phyloP scores from a whole-genome alignment of 2,329 filamentous ascomycete genomes.

The Claviceps lovelessii region DNA sequence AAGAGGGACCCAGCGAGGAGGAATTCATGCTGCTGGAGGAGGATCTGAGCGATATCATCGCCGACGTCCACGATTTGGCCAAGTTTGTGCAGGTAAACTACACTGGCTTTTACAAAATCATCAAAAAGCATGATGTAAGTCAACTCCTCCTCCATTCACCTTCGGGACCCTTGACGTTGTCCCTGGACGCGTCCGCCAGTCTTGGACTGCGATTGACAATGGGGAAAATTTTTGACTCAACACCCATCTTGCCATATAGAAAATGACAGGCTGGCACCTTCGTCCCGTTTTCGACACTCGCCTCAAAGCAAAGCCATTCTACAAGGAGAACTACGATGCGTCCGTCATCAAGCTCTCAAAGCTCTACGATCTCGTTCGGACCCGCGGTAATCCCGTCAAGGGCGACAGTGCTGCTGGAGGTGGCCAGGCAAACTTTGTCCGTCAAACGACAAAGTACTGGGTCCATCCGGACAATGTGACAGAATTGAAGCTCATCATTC shows the following conservation, averaged over 20 bases:
- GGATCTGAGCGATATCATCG: constrained; percentile 92
- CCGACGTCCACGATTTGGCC: constrained; percentile 92
- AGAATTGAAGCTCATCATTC: constrained; percentile 90
- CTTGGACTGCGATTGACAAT: too few species aligned
- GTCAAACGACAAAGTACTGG: constrained; percentile 98
- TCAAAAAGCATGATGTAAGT: constrained; percentile 94
- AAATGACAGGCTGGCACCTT: constrained; percentile 86
- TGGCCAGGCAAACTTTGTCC: constrained; percentile 85
- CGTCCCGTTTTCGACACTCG: constrained; percentile 91
- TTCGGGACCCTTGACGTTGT: too few species aligned
- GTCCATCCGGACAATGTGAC: constrained; percentile 97
- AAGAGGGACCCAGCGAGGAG: constrained; percentile 61
- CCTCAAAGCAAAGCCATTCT: constrained; percentile 92
- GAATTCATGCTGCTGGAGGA: constrained; percentile 91
- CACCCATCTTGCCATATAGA: constrained; percentile 36
- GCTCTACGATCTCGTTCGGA: constrained; percentile 88
- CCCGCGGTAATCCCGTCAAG: constrained; percentile 79
- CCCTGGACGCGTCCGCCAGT: too few species aligned
- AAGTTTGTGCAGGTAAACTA: constrained; percentile 99
- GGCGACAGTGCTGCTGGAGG: constrained; percentile 87
- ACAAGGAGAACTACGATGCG: constrained; percentile 96
- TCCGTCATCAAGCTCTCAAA: constrained; percentile 90
- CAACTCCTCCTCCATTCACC: not conserved
- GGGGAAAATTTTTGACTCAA: not conserved
- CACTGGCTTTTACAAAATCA: constrained; percentile 98